Percentiles rank a stretch among this genome's conserved stretches.
Evolutionary conservation across 495 filamentous ascomycete genomes (phyloP).

Genomic region (Aspergillus haitiensis): DNA sequence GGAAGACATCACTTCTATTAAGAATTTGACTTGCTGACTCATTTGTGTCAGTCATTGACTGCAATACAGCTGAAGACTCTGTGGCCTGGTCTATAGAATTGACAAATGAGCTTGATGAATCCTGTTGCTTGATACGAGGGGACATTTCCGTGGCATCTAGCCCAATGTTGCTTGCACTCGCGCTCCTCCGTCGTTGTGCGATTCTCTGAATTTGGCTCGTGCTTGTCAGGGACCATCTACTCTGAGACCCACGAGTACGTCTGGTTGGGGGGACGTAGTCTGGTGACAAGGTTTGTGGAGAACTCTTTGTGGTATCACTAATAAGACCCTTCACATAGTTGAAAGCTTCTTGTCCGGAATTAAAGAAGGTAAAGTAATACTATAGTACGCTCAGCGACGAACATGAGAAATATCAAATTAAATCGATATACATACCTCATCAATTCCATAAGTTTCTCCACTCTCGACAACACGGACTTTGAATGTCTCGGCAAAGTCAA

Average conservation of each 20-base stretch:
- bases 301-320: constrained; percentile 60
- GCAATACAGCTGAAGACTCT: constrained; percentile 64
- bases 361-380: constrained; percentile 98
- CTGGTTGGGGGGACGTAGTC: constrained; percentile 21
- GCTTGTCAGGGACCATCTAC: constrained; percentile 33
- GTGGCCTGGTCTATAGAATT: constrained; percentile 70
- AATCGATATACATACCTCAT: constrained; percentile 65
- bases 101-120: constrained; percentile 74
- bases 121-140: constrained; percentile 54
- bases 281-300: constrained; percentile 32
- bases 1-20: constrained; percentile 81
- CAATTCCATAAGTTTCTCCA: constrained; percentile 89
- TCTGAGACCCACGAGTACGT: constrained; percentile 28
- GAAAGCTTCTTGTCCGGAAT: constrained; percentile 80
- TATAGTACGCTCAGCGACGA: constrained; percentile 39
- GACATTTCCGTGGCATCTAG: constrained; percentile 35
- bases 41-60: constrained; percentile 72
- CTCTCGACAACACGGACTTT: constrained; percentile 91
- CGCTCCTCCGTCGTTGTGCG: constrained; percentile 51
- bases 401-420: not conserved
- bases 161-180: constrained; percentile 52
- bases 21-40: constrained; percentile 90
- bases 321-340: constrained; percentile 73
- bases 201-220: constrained; percentile 28
- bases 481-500: constrained; percentile 91